A percentile compares a stretch with the other conserved stretches of the same genome.
phyloP scores from a whole-genome alignment of 2,329 filamentous ascomycete genomes.

The Cercospora citrullina region DNA sequence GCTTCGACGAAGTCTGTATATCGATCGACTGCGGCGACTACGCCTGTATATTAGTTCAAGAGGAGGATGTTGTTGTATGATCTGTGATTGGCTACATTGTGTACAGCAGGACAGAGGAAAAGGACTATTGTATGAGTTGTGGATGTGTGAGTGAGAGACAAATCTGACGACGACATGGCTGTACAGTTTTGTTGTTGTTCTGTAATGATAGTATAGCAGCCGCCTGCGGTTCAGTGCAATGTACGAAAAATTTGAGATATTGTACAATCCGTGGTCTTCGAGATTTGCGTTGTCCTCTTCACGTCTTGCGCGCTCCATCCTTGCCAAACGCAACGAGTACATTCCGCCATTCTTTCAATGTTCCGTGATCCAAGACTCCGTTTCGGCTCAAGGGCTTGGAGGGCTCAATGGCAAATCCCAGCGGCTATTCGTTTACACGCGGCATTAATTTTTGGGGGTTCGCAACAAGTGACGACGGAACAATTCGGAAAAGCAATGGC shows the following conservation, averaged over 20 bases:
- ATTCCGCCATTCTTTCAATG: background rate
- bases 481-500: background rate
- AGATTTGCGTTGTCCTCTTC: background rate
- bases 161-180: background rate
- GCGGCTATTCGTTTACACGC: conserved; percentile 9
- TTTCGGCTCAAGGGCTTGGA: background rate
- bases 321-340: background rate
- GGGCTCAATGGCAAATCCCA: background rate
- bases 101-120: background rate
- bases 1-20: conserved; percentile 1
- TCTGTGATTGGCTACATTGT: background rate
- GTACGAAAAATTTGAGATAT: background rate
- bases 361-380: background rate
- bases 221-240: background rate
- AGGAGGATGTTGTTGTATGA: background rate
- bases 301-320: too few species aligned
- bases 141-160: background rate
- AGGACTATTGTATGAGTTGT: background rate
- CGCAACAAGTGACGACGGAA: background rate
- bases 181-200: background rate
- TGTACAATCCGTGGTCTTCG: background rate
- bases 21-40: background rate
- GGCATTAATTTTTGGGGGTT: background rate
- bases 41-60: background rate
- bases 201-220: background rate